These are phyloP conservation scores for Agrocybe pediades DNA, from an alignment of 768 basidiomycete species.

Conservation along the genomic window DNA sequence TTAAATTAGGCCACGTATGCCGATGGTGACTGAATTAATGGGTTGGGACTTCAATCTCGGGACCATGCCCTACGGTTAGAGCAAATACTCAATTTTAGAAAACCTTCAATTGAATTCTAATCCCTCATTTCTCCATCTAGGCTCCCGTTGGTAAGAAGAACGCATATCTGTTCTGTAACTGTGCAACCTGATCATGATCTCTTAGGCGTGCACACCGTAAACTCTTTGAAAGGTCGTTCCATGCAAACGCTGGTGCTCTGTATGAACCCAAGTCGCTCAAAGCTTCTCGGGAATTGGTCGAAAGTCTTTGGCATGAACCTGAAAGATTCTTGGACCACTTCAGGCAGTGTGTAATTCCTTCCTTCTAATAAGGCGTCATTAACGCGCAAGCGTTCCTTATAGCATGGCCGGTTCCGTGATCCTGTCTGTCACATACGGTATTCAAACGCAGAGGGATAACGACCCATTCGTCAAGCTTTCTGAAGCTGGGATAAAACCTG, in stretches of 20 bases:
- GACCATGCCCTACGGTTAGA: conserved; percentile 6
- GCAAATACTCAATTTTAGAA: neutral
- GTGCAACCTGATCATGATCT: neutral
- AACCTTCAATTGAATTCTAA: too few species aligned
- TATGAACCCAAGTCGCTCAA: conserved; percentile 30
- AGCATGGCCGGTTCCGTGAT: conserved; percentile 35
- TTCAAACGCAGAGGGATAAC: conserved; percentile 24
- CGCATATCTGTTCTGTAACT: neutral
- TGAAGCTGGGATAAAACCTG: conserved; percentile 3
- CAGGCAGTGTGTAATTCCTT: conserved; percentile 27
- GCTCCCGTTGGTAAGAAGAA: neutral
- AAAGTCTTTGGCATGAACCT: conserved; percentile 26
- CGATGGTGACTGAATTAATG: conserved; percentile 18
- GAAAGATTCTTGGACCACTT: conserved; percentile 29
- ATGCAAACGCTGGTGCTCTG: conserved; percentile 7
- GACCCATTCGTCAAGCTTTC: conserved; percentile 28
- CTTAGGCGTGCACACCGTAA: conserved; percentile 16
- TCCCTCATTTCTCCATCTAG: neutral
- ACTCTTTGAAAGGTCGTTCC: conserved; percentile 15
- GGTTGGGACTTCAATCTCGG: conserved; percentile 17
- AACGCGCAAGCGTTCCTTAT: neutral
- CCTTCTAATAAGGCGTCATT: neutral
- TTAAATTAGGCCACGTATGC: conserved; percentile 10
- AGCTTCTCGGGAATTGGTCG: conserved; percentile 31
- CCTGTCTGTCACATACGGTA: conserved; percentile 38